Evolutionary conservation across 768 basidiomycete genomes (phyloP).

Genomic region (Amyloporia xantha): DNA sequence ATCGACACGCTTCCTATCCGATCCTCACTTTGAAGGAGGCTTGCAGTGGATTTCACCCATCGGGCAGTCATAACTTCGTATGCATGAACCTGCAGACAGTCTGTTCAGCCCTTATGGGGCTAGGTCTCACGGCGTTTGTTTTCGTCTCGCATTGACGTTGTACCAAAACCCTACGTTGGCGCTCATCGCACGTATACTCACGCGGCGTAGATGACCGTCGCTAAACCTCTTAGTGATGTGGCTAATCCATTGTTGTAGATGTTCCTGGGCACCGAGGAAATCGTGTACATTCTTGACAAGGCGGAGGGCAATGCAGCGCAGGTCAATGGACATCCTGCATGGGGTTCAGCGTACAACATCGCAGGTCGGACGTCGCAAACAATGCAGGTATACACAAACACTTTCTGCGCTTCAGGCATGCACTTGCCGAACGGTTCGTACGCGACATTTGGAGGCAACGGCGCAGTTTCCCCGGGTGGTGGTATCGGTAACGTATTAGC

Average conservation of each 20-base stretch:
- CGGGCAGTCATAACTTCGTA: too few species aligned
- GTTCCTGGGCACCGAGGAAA: conserved; percentile 74
- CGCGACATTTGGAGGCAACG: conserved; percentile 72
- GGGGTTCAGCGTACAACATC: conserved; percentile 72
- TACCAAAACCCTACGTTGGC: too few species aligned
- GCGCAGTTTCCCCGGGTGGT: conserved; percentile 63
- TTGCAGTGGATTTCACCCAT: too few species aligned
- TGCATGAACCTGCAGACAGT: too few species aligned
- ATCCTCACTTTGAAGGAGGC: too few species aligned
- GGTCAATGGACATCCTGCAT: conserved; percentile 66
- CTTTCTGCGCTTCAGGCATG: conserved; percentile 79
- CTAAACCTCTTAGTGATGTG: too few species aligned
- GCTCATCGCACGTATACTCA: too few species aligned
- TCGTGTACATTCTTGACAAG: conserved; percentile 92
- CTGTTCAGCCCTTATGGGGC: too few species aligned
- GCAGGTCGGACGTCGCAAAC: conserved; percentile 46
- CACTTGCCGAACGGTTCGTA: conserved; percentile 77
- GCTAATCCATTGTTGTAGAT: conserved; percentile 35
- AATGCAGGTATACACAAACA: conserved; percentile 70
- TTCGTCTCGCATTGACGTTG: too few species aligned
- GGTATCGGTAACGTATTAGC: conserved; percentile 40
- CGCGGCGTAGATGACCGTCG: too few species aligned
- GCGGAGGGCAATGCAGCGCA: conserved; percentile 66
- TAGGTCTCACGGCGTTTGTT: too few species aligned
- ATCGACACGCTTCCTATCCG: too few species aligned